Conservation (phyloP, 768 basidiomycete genomes). For the Termitomyces heimii region DNA sequence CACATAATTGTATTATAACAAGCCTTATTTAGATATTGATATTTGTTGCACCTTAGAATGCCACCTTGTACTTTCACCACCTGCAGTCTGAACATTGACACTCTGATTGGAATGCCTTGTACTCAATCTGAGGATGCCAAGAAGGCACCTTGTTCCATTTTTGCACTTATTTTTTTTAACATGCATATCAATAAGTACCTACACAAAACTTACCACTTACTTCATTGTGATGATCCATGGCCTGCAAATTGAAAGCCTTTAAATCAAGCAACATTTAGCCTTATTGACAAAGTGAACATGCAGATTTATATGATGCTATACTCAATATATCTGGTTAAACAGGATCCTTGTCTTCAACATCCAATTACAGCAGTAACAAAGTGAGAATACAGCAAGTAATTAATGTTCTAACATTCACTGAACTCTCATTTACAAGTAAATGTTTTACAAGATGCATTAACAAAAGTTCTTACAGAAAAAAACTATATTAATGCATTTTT, state of each 20-base stretch:
- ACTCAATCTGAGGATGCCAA: not conserved
- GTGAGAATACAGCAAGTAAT: no score
- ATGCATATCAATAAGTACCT: no score
- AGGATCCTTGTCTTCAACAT: not conserved
- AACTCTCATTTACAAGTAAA: not conserved
- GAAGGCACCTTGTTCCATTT: not conserved
- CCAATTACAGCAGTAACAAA: not conserved
- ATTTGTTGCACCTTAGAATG: not conserved
- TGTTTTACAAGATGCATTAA: not conserved
- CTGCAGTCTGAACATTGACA: not conserved
- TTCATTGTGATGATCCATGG: no score
- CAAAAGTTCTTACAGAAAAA: not conserved
- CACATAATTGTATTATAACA: not conserved
- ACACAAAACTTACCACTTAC: no score
- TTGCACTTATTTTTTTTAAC: no score
- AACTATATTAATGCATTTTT: not conserved
- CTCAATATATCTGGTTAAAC: not conserved
- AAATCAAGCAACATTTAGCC: not conserved
- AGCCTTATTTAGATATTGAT: not conserved
- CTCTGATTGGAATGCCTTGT: not conserved
- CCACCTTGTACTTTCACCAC: not conserved
- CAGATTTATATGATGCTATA: not conserved
- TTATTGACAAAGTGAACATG: not conserved
- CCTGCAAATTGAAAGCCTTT: not conserved
- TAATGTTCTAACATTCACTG: no score